Conservation (phyloP, 176 grass and related monocot genomes). For the Eragrostis curvula region DNA sequence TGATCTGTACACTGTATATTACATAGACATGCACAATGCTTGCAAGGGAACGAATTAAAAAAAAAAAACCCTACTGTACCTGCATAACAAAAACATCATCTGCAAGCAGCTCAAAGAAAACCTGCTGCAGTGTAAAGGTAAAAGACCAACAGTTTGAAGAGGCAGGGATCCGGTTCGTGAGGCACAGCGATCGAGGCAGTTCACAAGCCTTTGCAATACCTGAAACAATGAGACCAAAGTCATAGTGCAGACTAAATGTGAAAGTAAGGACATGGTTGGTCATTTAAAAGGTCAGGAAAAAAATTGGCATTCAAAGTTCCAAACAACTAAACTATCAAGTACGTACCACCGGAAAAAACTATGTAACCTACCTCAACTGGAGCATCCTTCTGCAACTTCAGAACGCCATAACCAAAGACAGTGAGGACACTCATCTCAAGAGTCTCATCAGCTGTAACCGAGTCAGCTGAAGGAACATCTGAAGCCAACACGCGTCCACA, state of each 20-base stretch:
- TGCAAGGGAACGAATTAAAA: constrained; percentile 6
- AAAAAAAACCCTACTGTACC: constrained; percentile 40
- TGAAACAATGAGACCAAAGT: constrained; percentile 49
- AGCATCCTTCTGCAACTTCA: constrained; percentile 83
- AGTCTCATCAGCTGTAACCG: constrained; percentile 78
- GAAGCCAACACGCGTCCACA: constrained; percentile 91
- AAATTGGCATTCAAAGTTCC: neutral
- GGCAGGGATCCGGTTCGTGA: constrained; percentile 94
- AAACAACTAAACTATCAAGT: neutral
- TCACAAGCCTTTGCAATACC: constrained; percentile 93
- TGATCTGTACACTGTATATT: constrained; percentile 1
- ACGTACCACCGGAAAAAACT: neutral
- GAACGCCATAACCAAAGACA: constrained; percentile 75
- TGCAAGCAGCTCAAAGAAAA: constrained; percentile 95
- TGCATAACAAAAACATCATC: constrained; percentile 97
- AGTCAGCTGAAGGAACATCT: constrained; percentile 69
- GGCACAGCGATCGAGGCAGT: constrained; percentile 92
- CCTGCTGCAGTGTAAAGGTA: constrained; percentile 91
- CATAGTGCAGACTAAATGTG: constrained; percentile 27
- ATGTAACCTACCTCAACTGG: constrained; percentile 71
- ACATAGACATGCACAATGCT: neutral
- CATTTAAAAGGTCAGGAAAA: constrained; percentile 19
- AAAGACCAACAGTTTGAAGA: constrained; percentile 84
- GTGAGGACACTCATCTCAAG: constrained; percentile 92
- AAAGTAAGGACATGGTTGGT: constrained; percentile 16